Evolutionary conservation across 371 early-diverging fungal genomes (phyloP).

Genomic region (Saksenaea oblongispora): DNA sequence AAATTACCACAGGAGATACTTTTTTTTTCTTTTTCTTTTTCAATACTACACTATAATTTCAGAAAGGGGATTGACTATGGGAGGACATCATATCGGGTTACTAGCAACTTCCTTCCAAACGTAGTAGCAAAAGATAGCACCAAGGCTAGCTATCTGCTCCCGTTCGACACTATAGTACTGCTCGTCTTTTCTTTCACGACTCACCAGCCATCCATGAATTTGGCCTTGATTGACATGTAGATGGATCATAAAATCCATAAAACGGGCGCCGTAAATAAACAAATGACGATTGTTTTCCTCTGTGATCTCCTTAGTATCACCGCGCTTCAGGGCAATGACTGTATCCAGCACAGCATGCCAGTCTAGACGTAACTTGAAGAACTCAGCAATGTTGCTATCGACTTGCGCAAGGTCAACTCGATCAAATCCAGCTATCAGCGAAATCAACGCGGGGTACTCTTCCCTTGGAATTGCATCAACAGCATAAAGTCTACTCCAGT

Average conservation of each 20-base stretch:
- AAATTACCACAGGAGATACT: too few species aligned
- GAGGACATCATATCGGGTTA: too few species aligned
- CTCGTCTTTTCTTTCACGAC: constrained; percentile 25
- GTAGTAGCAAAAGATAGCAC: constrained; percentile 30
- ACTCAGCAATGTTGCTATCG: constrained; percentile 25
- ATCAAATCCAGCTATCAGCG: constrained; percentile 35
- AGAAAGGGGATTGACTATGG: too few species aligned
- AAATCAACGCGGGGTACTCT: constrained; percentile 18
- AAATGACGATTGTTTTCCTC: constrained; percentile 29
- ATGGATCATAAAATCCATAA: constrained; percentile 48
- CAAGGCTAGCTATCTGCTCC: constrained; percentile 35
- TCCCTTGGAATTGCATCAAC: constrained; percentile 8
- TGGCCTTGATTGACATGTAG: constrained; percentile 14
- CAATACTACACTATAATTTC: too few species aligned
- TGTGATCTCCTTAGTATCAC: constrained; percentile 23
- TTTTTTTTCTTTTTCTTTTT: too few species aligned
- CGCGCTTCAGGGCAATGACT: constrained; percentile 18
- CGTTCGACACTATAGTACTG: constrained; percentile 26
- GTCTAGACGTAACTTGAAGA: constrained; percentile 24
- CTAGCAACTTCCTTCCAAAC: constrained; percentile 28
- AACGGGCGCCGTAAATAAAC: constrained; percentile 37
- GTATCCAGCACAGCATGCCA: constrained; percentile 35
- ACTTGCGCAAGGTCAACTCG: constrained; percentile 28
- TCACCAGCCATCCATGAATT: constrained; percentile 43
- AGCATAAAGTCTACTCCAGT: constrained; percentile 38